Evolutionary conservation across 805 yeast genomes (phyloP), one percentile per base, ranked within the genome.

Genomic region (Candida takata): DNA sequence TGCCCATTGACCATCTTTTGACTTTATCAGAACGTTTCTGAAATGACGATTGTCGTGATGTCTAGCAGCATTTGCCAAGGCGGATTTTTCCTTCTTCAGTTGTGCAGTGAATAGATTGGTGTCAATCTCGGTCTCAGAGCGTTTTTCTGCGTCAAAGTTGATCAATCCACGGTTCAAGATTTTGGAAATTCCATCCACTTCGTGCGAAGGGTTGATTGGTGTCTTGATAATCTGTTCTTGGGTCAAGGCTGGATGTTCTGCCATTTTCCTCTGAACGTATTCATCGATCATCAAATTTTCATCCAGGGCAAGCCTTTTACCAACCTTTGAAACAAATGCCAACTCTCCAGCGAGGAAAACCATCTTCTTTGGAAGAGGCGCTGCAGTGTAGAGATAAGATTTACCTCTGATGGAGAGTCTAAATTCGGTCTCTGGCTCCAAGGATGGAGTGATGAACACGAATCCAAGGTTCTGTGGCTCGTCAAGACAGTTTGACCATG

Each of bases 361-460:
- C 18, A 69, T 40, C 37, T 56, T 60, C 27, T 60, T 51, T 1
- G 80, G 79, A 5, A 69, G 51, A 8, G 64, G 61, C 2, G 76
- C 72, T 34, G 55, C 61, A 1, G 67, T 52, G 47, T 64, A 64
- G 6, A 69, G 53, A 37, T 65, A 69, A 1, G 71, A 61, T 43
- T 65, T 65, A 3, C 58, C 67, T 42, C 69, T 55, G 12, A 64
- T 44, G 14, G 60, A 54, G 24, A 62, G 47, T 43, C 69, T 52
- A 37, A 55, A 60, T 37, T 57, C 64, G 5, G 61, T 51, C 41
- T 63, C 67, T 21, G 60, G 61, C 10, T 49, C 49, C 26, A 52
- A 36, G 2, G 55, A 47, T 13, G 57, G 55, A 3, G 38, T 52
- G 13, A 50, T 46, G 28, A 52, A 52, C 7, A 51, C 56, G 35